phyloP scores from a whole-genome alignment of 495 filamentous ascomycete species.

The Tuber indicum region DNA sequence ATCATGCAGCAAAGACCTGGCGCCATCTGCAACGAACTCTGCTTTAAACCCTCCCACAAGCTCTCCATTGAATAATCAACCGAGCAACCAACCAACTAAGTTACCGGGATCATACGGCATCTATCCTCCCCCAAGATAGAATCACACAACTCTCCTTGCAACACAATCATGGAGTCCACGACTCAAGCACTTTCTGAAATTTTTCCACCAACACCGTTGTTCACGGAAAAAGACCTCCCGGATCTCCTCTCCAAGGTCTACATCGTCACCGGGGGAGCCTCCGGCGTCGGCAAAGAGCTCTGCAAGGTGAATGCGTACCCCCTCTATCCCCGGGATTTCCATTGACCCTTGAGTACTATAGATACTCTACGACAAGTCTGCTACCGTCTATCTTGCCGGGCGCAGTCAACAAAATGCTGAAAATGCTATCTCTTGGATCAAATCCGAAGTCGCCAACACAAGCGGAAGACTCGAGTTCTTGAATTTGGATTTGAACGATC shows the following conservation, averaged over 20 bases:
- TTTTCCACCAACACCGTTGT: slow-evolving; percentile 10
- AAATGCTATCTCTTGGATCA: slow-evolving; percentile 44
- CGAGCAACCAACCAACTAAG: background rate
- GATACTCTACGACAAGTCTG: slow-evolving; percentile 44
- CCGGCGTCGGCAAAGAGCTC: slow-evolving; percentile 46
- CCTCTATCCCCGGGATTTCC: background rate
- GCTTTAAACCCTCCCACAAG: background rate
- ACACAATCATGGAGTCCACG: background rate
- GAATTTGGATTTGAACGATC: slow-evolving; percentile 48
- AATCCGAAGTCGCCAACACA: slow-evolving; percentile 13
- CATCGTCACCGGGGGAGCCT: slow-evolving; percentile 45
- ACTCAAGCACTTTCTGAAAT: slow-evolving; percentile 4
- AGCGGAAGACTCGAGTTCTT: slow-evolving; percentile 46
- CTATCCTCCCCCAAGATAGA: background rate
- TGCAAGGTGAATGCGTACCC: slow-evolving; percentile 21
- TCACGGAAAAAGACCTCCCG: slow-evolving; percentile 28
- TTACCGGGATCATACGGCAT: too few relatives aligned
- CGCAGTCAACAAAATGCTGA: slow-evolving; percentile 44
- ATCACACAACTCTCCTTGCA: background rate
- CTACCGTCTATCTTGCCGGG: slow-evolving; percentile 46
- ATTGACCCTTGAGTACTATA: slow-evolving; percentile 4
- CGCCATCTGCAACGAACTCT: background rate
- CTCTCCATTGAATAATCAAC: background rate
- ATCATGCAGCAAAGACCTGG: background rate
- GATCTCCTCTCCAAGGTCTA: slow-evolving; percentile 15